Percentiles rank a stretch among this genome's conserved stretches.
Evolutionary conservation across 768 basidiomycete species (phyloP).

Genomic region (Coprinopsis strossmayeri): DNA sequence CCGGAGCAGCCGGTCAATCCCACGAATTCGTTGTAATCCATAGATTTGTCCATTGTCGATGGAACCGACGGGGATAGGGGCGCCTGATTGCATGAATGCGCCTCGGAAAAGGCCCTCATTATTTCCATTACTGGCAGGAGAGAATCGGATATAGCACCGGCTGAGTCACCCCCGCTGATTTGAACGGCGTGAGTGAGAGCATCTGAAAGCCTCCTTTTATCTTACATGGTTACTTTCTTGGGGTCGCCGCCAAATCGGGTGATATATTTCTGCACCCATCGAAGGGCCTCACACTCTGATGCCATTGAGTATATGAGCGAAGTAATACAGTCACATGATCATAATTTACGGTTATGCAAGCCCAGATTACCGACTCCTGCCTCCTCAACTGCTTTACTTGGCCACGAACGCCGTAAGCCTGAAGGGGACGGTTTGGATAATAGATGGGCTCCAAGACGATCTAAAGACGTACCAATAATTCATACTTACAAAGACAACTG

Average conservation of each 20-base stretch:
- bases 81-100: conserved; percentile 38
- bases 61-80: conserved; percentile 23
- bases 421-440: too few species aligned
- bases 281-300: conserved; percentile 49
- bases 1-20: conserved; percentile 27
- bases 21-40: conserved; percentile 38
- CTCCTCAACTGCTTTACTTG: too few species aligned
- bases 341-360: too few species aligned
- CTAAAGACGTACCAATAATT: too few species aligned
- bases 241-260: conserved; percentile 60
- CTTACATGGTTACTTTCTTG: conserved; percentile 50
- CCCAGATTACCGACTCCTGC: too few species aligned
- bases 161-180: conserved; percentile 42
- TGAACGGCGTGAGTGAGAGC: background rate
- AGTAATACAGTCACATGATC: too few species aligned
- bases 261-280: conserved; percentile 67
- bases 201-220: too few species aligned
- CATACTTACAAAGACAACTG: too few species aligned
- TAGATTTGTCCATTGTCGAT: conserved; percentile 4
- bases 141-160: too few species aligned
- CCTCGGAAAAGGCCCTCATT: conserved; percentile 31
- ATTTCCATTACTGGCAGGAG: conserved; percentile 31
- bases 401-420: too few species aligned
- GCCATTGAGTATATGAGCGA: too few species aligned
- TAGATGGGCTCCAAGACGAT: too few species aligned